phyloP scores from a whole-genome alignment of 352 stramenopile genomes.

The Plasmopara halstedii region DNA sequence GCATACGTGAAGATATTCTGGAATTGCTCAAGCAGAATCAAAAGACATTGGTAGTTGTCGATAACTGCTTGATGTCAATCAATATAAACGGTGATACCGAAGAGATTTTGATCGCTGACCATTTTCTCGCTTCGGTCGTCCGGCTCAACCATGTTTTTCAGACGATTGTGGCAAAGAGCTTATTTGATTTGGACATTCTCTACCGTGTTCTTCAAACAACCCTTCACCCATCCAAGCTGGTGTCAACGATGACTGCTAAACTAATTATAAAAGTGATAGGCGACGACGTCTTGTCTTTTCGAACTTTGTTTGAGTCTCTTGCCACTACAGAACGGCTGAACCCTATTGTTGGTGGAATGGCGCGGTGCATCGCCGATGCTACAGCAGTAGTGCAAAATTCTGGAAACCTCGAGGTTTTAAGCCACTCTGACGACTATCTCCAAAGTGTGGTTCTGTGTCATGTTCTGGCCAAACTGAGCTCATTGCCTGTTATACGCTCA shows the following conservation, averaged over 20 bases:
- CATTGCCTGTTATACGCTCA: slow-evolving; percentile 35
- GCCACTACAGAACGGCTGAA: slow-evolving; percentile 30
- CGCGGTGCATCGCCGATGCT: slow-evolving; percentile 49
- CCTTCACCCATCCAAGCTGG: slow-evolving; percentile 59
- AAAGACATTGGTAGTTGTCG: slow-evolving; percentile 40
- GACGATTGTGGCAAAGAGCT: slow-evolving; percentile 41
- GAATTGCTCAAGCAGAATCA: slow-evolving; percentile 37
- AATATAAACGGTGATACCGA: slow-evolving; percentile 59
- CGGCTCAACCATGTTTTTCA: slow-evolving; percentile 52
- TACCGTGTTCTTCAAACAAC: slow-evolving; percentile 60
- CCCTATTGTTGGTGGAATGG: slow-evolving; percentile 43
- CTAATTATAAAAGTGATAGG: slow-evolving; percentile 55
- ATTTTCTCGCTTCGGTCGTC: slow-evolving; percentile 55
- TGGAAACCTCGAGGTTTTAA: slow-evolving; percentile 34
- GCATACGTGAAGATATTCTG: slow-evolving; percentile 48
- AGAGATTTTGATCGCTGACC: slow-evolving; percentile 45
- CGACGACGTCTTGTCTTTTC: slow-evolving; percentile 46
- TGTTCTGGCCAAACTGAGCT: slow-evolving; percentile 50
- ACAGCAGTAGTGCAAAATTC: slow-evolving; percentile 32
- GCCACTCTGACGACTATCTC: slow-evolving; percentile 55
- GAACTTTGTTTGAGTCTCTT: slow-evolving; percentile 35
- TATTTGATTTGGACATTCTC: slow-evolving; percentile 54
- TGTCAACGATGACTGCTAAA: slow-evolving; percentile 41
- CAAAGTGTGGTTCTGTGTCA: slow-evolving; percentile 53
- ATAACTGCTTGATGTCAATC: slow-evolving; percentile 48